phyloP scores from a whole-genome alignment of 2,329 filamentous ascomycete genomes.

The Ophiostoma ulmi region DNA sequence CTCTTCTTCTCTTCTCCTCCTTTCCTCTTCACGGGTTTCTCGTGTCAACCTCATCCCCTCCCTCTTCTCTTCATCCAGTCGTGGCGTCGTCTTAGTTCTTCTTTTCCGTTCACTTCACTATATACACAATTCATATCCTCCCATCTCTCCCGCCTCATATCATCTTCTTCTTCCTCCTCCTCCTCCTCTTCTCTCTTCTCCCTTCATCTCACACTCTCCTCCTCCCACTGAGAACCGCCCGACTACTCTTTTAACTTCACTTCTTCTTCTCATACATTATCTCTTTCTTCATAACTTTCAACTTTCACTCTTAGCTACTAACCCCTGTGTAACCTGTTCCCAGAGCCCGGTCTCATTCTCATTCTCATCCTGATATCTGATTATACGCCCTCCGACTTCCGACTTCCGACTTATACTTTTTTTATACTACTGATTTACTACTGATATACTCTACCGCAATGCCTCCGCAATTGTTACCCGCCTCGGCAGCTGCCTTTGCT shows the following conservation, averaged over 20 bases:
- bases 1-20: constrained; percentile 33
- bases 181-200: background rate
- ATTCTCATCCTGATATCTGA: constrained; percentile 1
- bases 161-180: background rate
- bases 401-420: background rate
- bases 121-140: constrained; percentile 9
- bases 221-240: constrained; percentile 26
- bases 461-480: constrained; percentile 89
- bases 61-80: constrained; percentile 53
- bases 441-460: constrained; percentile 43
- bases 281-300: background rate
- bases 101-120: constrained; percentile 11
- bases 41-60: constrained; percentile 36
- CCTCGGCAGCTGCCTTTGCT: constrained; percentile 93
- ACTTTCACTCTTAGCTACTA: constrained; percentile 8
- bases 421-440: background rate
- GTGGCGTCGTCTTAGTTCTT: constrained; percentile 43
- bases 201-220: background rate
- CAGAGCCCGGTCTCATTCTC: constrained; percentile 10
- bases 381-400: background rate
- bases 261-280: constrained; percentile 5
- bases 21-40: constrained; percentile 51
- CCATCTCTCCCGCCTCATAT: constrained; percentile 11
- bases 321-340: constrained; percentile 14
- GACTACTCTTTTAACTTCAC: constrained; percentile 21